Evolutionary conservation across 2,329 filamentous ascomycete species (phyloP), one percentile per base, ranked within the genome.

Genomic region (Colletotrichum horii): DNA sequence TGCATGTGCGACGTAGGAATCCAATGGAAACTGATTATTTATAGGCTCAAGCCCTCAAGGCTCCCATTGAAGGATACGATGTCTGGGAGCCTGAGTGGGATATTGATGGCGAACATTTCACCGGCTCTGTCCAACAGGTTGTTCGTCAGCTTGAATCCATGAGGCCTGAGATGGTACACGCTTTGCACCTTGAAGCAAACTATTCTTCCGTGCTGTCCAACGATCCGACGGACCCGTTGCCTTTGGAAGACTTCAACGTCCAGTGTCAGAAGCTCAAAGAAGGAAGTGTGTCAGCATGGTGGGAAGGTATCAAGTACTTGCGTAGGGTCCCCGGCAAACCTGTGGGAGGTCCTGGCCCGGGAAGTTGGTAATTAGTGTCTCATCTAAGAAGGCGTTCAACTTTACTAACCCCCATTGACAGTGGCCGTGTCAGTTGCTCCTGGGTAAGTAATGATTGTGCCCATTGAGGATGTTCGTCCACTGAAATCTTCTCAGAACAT

Each of bases 81-180:
- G 30, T 67, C 64, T 72, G 34, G n/a, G 28, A 32, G 19, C 70
- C 70, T 2, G 28, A 72, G 4, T 80, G 78, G 75, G 74, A 77
- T 4, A 56, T 79, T n/a, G 67, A 80, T 38, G 70, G 75, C 6
- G 69, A 60, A 12, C 19, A 60, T 7, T 55, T 67, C 64, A 60
- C 55, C 3, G 70, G 70, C 6, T 68, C 70, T 0, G 56, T 72
- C 55, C 16, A 72, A 14, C 43, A 72, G 14, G 70, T 72, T 19
- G 8, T 66, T 19, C 24, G 36, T 1, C 70, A 72, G 28, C 61
- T 72, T n/a, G 11, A 15, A 8, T 26, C 30, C 8, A 9, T 26
- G 3, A 72, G 66, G 6, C 70, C 70, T 3, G 56, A 48, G 26
- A 14, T 61, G n/a, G 32, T 62, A 4, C 24, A 36, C 16, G n/a